phyloP scores from a whole-genome alignment of 257 asterid species.

The Solanum lignicaule region DNA sequence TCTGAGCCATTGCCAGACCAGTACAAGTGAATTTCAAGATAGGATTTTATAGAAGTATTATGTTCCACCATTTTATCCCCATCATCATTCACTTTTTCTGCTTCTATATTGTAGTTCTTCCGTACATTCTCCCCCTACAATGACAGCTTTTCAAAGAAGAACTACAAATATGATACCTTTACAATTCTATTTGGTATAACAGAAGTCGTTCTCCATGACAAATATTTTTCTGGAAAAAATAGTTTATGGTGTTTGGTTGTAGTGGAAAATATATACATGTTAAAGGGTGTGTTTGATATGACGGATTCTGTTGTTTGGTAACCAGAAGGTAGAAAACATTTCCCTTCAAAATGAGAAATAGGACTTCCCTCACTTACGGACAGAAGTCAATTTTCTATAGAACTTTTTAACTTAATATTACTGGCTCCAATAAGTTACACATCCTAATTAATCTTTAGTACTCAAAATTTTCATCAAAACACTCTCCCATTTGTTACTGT shows the following conservation, averaged over 20 bases:
- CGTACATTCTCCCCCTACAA: not conserved
- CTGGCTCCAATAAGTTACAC: not conserved
- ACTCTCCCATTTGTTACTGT: not conserved
- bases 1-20: slow-evolving; percentile 11
- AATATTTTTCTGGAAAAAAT: not conserved
- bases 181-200: not conserved
- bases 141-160: not conserved
- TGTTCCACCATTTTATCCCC: not conserved
- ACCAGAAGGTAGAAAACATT: not conserved
- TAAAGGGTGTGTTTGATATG: no score
- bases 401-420: not conserved
- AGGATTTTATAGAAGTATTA: not conserved
- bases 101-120: slow-evolving; percentile 6
- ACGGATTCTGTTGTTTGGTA: not conserved
- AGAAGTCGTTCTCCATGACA: not conserved
- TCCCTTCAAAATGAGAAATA: not conserved
- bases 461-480: not conserved
- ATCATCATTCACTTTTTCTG: not conserved
- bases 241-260: not conserved
- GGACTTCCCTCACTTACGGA: not conserved
- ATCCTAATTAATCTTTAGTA: not conserved
- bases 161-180: not conserved
- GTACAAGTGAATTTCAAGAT: slow-evolving; percentile 14
- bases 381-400: not conserved
- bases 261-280: no score